Evolutionary conservation across 768 basidiomycete genomes (phyloP), one percentile per base, ranked within the genome.

Genomic region (Boletus sp.): DNA sequence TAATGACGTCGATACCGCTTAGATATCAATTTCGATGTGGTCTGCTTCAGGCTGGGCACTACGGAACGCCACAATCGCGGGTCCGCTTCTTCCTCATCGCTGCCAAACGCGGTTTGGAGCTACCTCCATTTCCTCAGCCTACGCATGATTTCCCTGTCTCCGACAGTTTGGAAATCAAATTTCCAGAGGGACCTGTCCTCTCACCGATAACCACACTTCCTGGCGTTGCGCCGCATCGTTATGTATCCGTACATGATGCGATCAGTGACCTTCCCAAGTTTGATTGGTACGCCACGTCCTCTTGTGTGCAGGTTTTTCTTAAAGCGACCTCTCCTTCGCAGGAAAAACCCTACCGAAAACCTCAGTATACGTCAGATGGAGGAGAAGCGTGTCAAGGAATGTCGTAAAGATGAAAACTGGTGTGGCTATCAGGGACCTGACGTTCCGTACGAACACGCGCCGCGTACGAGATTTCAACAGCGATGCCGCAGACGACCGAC

Each of bases 181-280:
- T 86, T 35, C 74, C 80, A 4, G 76, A 77, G 33, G 77, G 73
- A 1, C 62, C 55, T 7, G 6, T 42, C 2, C 69, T 84, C 29
- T 64, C 60, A 4, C 81, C 83, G 0, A 79, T 89, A 17, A 73
- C 72, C 12, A 75, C 77, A 0, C 64, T 70, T 4, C 56, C 62
- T 20, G 89, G 89, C 0, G 77, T 76, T 2, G 85, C 84, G 1
- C 80, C 81, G 0, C 83, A 86, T 66, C 75, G 73, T 8, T 75
- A 75, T 60, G 82, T 91, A 20, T 81, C 83, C 0, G 79, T 91
- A 41, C 79, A 81, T 20, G 89, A 91, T 65, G 89, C 90, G 1
- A 90, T 92, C 48, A 74, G 78, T 3, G 91, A 93, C 66, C 74
- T 93, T 9, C 84, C 82, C 3, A 77, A 70, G 4, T 93, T 87